Evolutionary conservation across 164 flowering plant species (phyloP).

Genomic region (Tetracentron sinense): DNA sequence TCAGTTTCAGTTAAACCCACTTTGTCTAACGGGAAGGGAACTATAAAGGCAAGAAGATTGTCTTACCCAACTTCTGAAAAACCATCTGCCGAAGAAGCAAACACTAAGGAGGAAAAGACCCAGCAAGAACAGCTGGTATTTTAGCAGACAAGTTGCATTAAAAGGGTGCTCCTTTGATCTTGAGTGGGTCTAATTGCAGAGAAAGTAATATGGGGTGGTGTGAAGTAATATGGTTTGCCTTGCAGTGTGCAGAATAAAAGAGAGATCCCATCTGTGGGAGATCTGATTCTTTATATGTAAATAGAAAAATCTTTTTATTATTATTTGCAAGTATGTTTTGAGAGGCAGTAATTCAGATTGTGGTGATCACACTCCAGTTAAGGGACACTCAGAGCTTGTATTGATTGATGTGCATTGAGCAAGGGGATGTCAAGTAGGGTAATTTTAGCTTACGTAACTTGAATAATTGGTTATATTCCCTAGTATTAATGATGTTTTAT

Average conservation of each 20-base stretch:
- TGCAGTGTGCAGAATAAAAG: constrained; percentile 25
- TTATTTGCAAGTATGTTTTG: no score
- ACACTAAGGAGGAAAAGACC: constrained; percentile 13
- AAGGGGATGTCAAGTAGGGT: no score
- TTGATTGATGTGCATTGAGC: no score
- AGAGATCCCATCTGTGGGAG: constrained; percentile 1
- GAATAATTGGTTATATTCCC: no score
- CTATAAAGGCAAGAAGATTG: constrained; percentile 42
- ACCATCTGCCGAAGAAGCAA: constrained; percentile 20
- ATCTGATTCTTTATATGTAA: constrained; percentile 6
- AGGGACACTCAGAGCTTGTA: no score
- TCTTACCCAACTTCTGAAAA: constrained; percentile 47
- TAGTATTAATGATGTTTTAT: no score
- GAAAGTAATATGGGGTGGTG: constrained; percentile 7
- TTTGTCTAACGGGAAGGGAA: constrained; percentile 38
- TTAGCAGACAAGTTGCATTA: neutral
- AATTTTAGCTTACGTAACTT: no score
- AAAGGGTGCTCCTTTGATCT: neutral
- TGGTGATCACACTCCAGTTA: no score
- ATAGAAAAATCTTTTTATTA: neutral
- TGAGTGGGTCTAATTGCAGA: constrained; percentile 2
- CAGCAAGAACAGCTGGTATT: constrained; percentile 12
- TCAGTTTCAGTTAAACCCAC: constrained; percentile 31
- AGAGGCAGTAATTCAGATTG: no score
- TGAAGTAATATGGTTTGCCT: constrained; percentile 9